phyloP scores from a whole-genome alignment of 768 basidiomycete species.

The Lactarius trivialis region DNA sequence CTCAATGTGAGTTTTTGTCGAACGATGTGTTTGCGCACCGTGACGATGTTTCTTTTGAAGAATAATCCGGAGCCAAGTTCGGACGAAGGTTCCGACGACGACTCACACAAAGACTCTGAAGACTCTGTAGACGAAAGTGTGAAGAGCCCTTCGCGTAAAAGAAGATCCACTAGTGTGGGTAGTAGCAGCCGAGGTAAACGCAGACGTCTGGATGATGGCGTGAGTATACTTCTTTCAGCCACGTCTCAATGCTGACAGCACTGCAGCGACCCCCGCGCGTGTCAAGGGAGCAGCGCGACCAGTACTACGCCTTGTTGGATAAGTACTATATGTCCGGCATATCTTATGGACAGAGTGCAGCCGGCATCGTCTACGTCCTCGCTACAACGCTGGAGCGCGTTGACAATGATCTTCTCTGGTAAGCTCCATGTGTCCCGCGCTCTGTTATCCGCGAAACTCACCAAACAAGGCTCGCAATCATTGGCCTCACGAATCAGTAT shows the following conservation, averaged over 20 bases:
- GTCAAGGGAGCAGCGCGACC: slow-evolving; percentile 61
- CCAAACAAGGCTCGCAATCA: slow-evolving; percentile 71
- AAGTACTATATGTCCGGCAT: slow-evolving; percentile 84
- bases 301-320: slow-evolving; percentile 57
- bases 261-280: slow-evolving; percentile 48
- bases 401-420: slow-evolving; percentile 94
- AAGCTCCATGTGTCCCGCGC: slow-evolving; percentile 20
- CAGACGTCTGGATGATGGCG: slow-evolving; percentile 44
- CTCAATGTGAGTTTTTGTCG: slow-evolving; percentile 50
- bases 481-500: slow-evolving; percentile 93
- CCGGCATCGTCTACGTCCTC: slow-evolving; percentile 82
- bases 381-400: slow-evolving; percentile 87
- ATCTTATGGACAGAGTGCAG: slow-evolving; percentile 83
- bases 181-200: slow-evolving; percentile 17
- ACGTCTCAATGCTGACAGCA: slow-evolving; percentile 1
- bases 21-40: not conserved
- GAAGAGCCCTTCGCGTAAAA: slow-evolving; percentile 46
- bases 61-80: slow-evolving; percentile 74
- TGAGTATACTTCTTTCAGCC: slow-evolving; percentile 16
- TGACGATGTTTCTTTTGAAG: slow-evolving; percentile 33
- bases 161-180: slow-evolving; percentile 32
- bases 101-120: slow-evolving; percentile 39
- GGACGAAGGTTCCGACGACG: slow-evolving; percentile 50
- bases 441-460: not conserved
- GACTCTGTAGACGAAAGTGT: slow-evolving; percentile 39